Evolutionary conservation across 306 rosid genomes (phyloP), one percentile per base, ranked within the genome.

Genomic region (Cicer bijugum): DNA sequence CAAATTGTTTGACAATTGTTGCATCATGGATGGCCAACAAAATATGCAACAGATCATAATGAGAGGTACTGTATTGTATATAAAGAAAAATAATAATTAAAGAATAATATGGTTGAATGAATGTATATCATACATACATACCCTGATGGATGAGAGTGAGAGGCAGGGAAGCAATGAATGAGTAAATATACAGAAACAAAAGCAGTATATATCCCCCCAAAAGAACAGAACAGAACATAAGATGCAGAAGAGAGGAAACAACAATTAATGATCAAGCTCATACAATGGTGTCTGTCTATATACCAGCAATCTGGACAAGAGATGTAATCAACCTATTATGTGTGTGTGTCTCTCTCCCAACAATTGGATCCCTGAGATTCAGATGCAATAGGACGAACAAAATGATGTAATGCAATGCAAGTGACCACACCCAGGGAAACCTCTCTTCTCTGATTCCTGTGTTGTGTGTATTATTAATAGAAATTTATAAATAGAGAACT

Each of bases 401-500:
- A 65, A 55, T 23, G 44, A 8, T 35, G 4, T 45, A 33, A 9
- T 28, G 35, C 35, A 59, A 59, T 66, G 33, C 9, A 28, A 6
- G 71, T 46, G 80, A 67, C 72, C 47, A 58, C 75, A 76, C 47
- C 20, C 69, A 33, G 65, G 3, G 64, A 50, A 19, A 15, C 51
- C 53, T 69, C 23, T 48, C 67, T 35, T 53, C 46, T 77, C 60
- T 56, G 33, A 38, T 2, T 40, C 64, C 9, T 75, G 35, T 28
- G 35, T 7, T 70, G 20, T 4, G 23, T 39, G 16, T 16, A 4
- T 11, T 43, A 45, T 56, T 53, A 12, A 6, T 42, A 39, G 43
- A 38, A 39, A 4, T 28, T 28, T 1, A 11, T 1, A 9, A 6
- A 11, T 8, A 42, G 11, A 65, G 37, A 55, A 57, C 52, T 12